Evolutionary conservation across 2,329 filamentous ascomycete genomes (phyloP).

Genomic region (Beauveria varroae): DNA sequence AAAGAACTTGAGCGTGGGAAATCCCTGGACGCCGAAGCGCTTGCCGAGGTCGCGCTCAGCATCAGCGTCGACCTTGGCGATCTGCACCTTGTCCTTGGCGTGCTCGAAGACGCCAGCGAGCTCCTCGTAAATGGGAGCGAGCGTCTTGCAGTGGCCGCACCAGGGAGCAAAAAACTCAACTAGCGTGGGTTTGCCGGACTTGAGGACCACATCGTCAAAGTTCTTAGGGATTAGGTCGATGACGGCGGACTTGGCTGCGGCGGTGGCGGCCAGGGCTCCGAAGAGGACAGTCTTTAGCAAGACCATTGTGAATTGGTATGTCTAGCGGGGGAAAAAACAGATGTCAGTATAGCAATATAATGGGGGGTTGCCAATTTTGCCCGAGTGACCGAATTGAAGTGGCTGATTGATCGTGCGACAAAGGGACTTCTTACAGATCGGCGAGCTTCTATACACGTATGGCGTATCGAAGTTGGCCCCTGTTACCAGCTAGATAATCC

Average conservation of each 20-base stretch:
- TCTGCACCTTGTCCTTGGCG: slow-evolving; percentile 65
- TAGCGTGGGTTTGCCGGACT: slow-evolving; percentile 89
- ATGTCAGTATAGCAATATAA: background rate
- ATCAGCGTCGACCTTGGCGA: slow-evolving; percentile 96
- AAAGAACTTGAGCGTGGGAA: slow-evolving; percentile 96
- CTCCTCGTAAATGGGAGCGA: slow-evolving; percentile 92
- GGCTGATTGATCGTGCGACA: background rate
- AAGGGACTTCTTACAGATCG: slow-evolving; percentile 3
- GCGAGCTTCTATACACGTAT: slow-evolving; percentile 6
- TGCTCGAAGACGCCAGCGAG: slow-evolving; percentile 68
- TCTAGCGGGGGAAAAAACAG: background rate
- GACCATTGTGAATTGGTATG: slow-evolving; percentile 37
- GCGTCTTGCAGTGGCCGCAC: slow-evolving; percentile 98
- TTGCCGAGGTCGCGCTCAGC: slow-evolving; percentile 76
- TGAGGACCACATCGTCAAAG: slow-evolving; percentile 83
- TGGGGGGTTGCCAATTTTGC: background rate
- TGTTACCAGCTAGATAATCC: background rate
- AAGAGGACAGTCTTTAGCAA: slow-evolving; percentile 54
- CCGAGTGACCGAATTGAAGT: background rate
- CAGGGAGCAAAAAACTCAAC: slow-evolving; percentile 98
- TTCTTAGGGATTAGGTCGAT: slow-evolving; percentile 83
- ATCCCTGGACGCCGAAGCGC: slow-evolving; percentile 83
- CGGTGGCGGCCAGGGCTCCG: slow-evolving; percentile 45
- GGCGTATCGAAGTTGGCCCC: slow-evolving; percentile 7
- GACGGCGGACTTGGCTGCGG: slow-evolving; percentile 70